Evolutionary conservation across 257 asterid species (phyloP).

Genomic region (Nyctanthes arbortristis): DNA sequence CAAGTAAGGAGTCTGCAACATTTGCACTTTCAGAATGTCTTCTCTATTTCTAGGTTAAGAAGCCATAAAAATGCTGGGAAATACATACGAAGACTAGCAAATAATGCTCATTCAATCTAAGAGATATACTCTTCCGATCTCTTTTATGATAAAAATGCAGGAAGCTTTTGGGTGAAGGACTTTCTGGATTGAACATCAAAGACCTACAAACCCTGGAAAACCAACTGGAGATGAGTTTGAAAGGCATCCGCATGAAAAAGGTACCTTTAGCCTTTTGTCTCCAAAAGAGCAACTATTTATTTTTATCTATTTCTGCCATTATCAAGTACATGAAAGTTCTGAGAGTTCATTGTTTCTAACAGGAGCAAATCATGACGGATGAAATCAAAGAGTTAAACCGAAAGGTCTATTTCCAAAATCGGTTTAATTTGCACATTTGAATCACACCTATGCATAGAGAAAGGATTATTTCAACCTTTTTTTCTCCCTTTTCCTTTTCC

Average conservation of each 20-base stretch:
- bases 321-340: background rate
- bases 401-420: constrained; percentile 40
- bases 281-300: background rate
- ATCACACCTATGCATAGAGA: background rate
- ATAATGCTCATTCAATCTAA: background rate
- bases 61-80: background rate
- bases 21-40: too few species aligned
- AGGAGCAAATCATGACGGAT: constrained; percentile 54
- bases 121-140: constrained; percentile 9
- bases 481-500: too few species aligned
- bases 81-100: background rate
- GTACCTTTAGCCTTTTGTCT: constrained; percentile 18
- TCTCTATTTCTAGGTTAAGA: background rate
- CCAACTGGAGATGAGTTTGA: constrained; percentile 60
- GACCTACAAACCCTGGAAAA: constrained; percentile 67
- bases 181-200: constrained; percentile 55
- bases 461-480: too few species aligned
- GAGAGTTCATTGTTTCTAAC: constrained; percentile 22
- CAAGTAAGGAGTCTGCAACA: too few species aligned
- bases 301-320: constrained; percentile 1
- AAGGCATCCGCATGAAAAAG: constrained; percentile 47
- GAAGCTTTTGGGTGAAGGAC: constrained; percentile 70
- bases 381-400: constrained; percentile 54
- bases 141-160: constrained; percentile 32
- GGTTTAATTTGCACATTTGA: constrained; percentile 9